Evolutionary conservation across 2,329 filamentous ascomycete species (phyloP).

Genomic region (Spiromastix sp.): DNA sequence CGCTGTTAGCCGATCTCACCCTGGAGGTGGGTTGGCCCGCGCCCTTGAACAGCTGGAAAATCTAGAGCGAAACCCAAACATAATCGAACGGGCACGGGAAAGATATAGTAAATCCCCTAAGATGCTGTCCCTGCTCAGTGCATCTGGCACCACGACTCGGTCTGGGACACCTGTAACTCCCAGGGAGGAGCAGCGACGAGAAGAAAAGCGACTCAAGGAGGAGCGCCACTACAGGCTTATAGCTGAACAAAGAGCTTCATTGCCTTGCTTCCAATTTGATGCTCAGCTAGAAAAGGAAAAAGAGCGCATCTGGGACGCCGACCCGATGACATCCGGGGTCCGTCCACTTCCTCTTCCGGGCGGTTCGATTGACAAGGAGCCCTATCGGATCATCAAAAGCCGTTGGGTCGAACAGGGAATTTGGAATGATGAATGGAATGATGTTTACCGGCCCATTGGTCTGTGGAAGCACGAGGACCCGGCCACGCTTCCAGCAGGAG

Average conservation of each 20-base stretch:
- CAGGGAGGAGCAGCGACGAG: slow-evolving; percentile 1
- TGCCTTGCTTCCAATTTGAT: slow-evolving; percentile 2
- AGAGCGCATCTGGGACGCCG: slow-evolving; percentile 1
- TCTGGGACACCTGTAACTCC: not conserved
- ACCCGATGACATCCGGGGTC: too few relatives aligned
- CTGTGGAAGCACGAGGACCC: slow-evolving; percentile 12
- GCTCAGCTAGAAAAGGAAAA: slow-evolving; percentile 1
- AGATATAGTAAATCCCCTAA: not conserved
- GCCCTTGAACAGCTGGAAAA: not conserved
- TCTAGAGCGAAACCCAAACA: not conserved
- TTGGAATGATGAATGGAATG: slow-evolving; percentile 12
- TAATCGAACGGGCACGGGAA: not conserved
- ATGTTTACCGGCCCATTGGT: slow-evolving; percentile 4
- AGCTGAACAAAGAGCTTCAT: slow-evolving; percentile 1
- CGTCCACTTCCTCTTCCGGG: too few relatives aligned
- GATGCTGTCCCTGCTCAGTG: not conserved
- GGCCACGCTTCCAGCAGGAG: slow-evolving; percentile 7
- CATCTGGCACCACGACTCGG: slow-evolving; percentile 3
- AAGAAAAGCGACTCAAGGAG: not conserved
- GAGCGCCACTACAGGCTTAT: not conserved
- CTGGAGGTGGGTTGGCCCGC: too few relatives aligned
- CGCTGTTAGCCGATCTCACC: too few relatives aligned
- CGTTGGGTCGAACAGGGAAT: slow-evolving; percentile 19
- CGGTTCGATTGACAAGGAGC: not conserved
- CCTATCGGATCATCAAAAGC: slow-evolving; percentile 13